Evolutionary conservation across 805 yeast genomes (phyloP), one percentile per base, ranked within the genome.

Genomic region (Zygosaccharomyces siamensis): DNA sequence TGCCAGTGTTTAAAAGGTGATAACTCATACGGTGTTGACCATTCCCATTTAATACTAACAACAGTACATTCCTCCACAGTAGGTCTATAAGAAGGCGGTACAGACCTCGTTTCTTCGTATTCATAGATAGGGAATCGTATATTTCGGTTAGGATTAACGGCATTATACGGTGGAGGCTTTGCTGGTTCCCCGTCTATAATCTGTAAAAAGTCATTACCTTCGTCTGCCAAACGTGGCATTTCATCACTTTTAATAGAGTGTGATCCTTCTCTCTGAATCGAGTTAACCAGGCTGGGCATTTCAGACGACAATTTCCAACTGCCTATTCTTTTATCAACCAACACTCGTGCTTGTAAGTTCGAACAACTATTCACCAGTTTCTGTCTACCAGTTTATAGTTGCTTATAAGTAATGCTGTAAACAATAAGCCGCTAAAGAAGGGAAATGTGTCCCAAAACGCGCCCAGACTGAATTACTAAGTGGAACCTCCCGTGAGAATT

Each of bases 21-120:
- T 2, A 80, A 71, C 56, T 84, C 89, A 61, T 83, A 85, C 0
- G 97, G 97, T 3, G 87, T 76, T 1, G 79, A 52, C 84, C 89
- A 81, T 65, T 89, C 97, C 41, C 76, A 59, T 61, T 89, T 90
- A 57, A 89, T 72, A 5, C 77, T 63, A 1, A 84, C 74, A 1
- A 77, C 58, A 0, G 87, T 83, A 2, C 80, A 60, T 46, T 80
- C 77, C 55, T 79, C 75, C 1, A 85, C 79, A 0, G 95, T 76
- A 0, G 96, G 85, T 0, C 76, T 45, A 63, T 88, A 87, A 0
- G 51, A 47, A 1, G 97, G 97, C 5, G 86, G 76, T 2, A 27
- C 33, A 40, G 80, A 83, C 24, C 55, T 45, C 0, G 62, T 55
- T 36, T 58, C 61, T 1, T 37, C 33, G 26, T 53, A 50, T 28